Evolutionary conservation across 768 basidiomycete species (phyloP).

Genomic region (Collybia mongolica): DNA sequence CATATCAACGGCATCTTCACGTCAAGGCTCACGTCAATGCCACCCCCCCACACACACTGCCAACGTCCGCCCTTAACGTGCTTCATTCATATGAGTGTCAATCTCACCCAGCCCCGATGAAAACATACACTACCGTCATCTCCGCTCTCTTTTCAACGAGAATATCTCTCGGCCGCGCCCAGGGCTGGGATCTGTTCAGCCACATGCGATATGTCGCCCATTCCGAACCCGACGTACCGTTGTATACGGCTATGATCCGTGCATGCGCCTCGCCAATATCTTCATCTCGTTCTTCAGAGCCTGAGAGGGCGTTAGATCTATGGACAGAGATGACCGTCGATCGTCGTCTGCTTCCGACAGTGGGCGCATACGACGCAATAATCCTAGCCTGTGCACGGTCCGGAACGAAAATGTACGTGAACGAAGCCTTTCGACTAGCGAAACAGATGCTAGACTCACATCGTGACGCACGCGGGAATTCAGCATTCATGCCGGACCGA

Average conservation of each 20-base stretch:
- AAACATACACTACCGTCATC: slow-evolving; percentile 73
- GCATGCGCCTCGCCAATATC: slow-evolving; percentile 67
- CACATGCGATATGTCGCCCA: slow-evolving; percentile 98
- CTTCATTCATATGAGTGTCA: slow-evolving; percentile 73
- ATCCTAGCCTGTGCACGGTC: slow-evolving; percentile 79
- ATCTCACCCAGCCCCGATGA: slow-evolving; percentile 63
- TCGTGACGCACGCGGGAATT: slow-evolving; percentile 60
- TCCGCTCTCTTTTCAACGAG: slow-evolving; percentile 50
- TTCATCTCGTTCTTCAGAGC: slow-evolving; percentile 57
- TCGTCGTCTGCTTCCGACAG: slow-evolving; percentile 57
- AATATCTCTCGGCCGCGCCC: slow-evolving; percentile 56
- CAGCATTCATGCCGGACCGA: slow-evolving; percentile 57
- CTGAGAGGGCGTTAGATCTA: slow-evolving; percentile 89
- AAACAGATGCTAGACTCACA: slow-evolving; percentile 84
- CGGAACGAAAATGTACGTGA: slow-evolving; percentile 61
- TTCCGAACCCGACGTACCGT: slow-evolving; percentile 63
- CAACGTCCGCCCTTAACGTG: slow-evolving; percentile 59
- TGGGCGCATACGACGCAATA: slow-evolving; percentile 74
- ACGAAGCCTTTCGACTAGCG: slow-evolving; percentile 82
- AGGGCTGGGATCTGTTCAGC: slow-evolving; percentile 92
- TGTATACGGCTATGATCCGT: slow-evolving; percentile 86
- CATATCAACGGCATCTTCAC: slow-evolving; percentile 67
- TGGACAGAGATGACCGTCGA: slow-evolving; percentile 92
- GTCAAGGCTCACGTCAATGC: slow-evolving; percentile 64
- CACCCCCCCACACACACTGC: slow-evolving; percentile 45